Base-by-base conservation (phyloP, 495 filamentous ascomycete species). In the Diplogelasinospora grovesii region DNA sequence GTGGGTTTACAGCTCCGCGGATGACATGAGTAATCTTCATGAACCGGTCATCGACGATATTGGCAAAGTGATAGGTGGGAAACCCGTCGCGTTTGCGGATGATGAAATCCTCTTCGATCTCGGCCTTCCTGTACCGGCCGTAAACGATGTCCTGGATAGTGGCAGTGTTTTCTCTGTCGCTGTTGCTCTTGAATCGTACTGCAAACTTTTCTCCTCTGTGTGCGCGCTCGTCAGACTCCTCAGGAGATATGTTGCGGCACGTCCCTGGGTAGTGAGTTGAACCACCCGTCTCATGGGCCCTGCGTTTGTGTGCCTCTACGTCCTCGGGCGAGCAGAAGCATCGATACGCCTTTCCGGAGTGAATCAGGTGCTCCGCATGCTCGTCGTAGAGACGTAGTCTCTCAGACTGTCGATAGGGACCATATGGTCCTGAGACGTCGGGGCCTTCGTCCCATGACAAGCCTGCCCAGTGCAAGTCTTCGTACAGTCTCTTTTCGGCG, bases 21-120 rank as follows among this genome's bases (percentile, higher is more conserved):
- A 97, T 83, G 18, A 98, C 93, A 63, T 96, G 89, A 3, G 88
- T 97, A 54, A 98, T 93, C 36, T 83, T 60, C 92, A 98, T 98
- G 35, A 75, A 64, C 56, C 93, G 86, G 59, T 98, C 92, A 59
- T 98, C 92, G 15, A 98, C 82, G 18, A 98, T 89, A 61, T 96
- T 97, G 3, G 92, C 92, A 38, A 98, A 79, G 59, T 97, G 92
- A 54, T 98, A 98, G 7, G 92, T 97, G 1, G 92, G 92, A 37
- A 82, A 79, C 0, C 89, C 89, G 53, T 98, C 92, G 6, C 79
- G 80, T 61, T 97, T 98, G 20, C 95, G 59, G 30, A 98, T 66
- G 47, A 98, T 81, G 7, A 85, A 88, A 55, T 69, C 52, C 14
- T 70, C 62, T 29, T 65, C 53, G n/a, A 45, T 25, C 9, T 54